phyloP scores from a whole-genome alignment of 139 green algal species.

The Coccomyxa sp. region DNA sequence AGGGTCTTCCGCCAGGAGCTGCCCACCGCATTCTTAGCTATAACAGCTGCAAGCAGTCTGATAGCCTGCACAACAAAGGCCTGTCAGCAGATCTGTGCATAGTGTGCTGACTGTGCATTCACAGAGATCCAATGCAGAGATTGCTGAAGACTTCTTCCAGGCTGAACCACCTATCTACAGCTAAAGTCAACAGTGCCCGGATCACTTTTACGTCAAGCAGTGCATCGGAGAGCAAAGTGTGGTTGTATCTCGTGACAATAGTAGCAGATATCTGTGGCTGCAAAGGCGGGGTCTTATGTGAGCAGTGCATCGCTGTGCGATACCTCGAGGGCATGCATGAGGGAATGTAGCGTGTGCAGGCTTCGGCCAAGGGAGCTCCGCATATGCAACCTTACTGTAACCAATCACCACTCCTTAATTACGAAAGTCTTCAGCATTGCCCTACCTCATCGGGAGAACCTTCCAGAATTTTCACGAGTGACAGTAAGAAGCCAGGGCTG shows the following conservation, averaged over 20 bases:
- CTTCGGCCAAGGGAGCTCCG: not conserved
- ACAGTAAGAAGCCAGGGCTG: slow-evolving; percentile 57
- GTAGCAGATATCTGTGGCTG: no score
- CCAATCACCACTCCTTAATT: no score
- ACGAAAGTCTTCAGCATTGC: no score
- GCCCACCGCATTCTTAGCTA: slow-evolving; percentile 80
- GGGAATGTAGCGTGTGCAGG: no score
- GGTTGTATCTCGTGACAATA: no score
- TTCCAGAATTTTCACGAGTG: slow-evolving; percentile 57
- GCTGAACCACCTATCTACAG: not conserved
- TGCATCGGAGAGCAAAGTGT: no score
- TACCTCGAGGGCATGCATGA: not conserved
- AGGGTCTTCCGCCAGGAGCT: slow-evolving; percentile 77
- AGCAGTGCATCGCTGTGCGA: not conserved
- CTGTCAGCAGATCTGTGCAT: not conserved
- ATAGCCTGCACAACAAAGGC: slow-evolving; percentile 39
- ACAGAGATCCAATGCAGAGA: not conserved
- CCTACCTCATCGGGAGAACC: slow-evolving; percentile 44
- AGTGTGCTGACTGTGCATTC: not conserved
- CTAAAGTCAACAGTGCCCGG: not conserved
- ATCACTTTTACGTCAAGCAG: no score
- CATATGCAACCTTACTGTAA: no score
- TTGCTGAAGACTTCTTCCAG: not conserved
- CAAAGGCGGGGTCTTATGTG: not conserved
- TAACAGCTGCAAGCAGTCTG: slow-evolving; percentile 62